Percentiles rank a stretch among this genome's conserved stretches.
Conservation (phyloP, 805 yeast species). For the Pichia pseudocactophila region DNA sequence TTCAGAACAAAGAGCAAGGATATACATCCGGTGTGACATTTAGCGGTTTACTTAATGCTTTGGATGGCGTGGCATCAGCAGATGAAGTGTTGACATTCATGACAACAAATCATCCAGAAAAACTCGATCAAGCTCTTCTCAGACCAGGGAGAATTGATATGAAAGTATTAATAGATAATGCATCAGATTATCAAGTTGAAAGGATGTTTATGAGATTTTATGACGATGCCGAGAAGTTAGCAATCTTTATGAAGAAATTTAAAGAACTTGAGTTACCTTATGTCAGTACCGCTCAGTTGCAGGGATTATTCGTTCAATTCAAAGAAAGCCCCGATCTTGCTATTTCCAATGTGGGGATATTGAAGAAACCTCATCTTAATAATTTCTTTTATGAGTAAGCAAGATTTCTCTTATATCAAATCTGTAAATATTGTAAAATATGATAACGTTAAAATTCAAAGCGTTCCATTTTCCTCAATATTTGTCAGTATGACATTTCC, state of each 20-base stretch:
- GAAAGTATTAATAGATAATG: conserved; percentile 76
- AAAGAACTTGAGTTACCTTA: conserved; percentile 38
- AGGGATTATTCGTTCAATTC: conserved; percentile 89
- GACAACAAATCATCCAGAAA: conserved; percentile 98
- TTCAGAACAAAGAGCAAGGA: conserved; percentile 68
- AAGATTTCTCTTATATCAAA: no score
- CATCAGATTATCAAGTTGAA: conserved; percentile 70
- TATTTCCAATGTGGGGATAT: conserved; percentile 47
- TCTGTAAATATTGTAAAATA: neutral
- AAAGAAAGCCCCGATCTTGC: conserved; percentile 78
- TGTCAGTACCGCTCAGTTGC: conserved; percentile 89
- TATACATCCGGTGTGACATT: conserved; percentile 86
- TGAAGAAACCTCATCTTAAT: conserved; percentile 30
- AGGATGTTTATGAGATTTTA: conserved; percentile 87
- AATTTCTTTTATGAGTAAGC: conserved; percentile 25
- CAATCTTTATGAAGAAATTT: conserved; percentile 40
- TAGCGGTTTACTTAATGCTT: conserved; percentile 85
- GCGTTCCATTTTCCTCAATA: conserved; percentile 1
- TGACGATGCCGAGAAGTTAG: conserved; percentile 50
- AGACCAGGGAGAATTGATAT: conserved; percentile 93
- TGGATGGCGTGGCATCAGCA: conserved; percentile 96
- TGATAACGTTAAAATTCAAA: neutral
- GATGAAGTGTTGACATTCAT: conserved; percentile 94
- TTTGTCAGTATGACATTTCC: conserved; percentile 17
- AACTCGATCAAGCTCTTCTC: conserved; percentile 82